phyloP scores from a whole-genome alignment of 2,329 filamentous ascomycete species.

The Nemania diffusa region DNA sequence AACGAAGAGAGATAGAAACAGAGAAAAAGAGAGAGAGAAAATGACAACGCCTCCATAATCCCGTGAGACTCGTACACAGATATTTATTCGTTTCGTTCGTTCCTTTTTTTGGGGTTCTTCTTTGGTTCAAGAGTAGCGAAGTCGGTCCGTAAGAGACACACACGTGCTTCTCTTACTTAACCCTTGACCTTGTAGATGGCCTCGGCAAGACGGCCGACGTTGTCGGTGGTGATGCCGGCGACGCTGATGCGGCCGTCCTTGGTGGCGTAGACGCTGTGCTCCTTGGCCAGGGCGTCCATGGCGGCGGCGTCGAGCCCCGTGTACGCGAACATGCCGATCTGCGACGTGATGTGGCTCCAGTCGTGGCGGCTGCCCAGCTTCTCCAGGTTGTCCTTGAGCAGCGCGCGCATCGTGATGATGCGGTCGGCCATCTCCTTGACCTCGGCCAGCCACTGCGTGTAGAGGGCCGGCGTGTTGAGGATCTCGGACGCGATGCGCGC shows the following conservation, averaged over 20 bases:
- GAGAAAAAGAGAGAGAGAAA: too few relatives aligned
- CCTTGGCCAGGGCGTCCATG: slow-evolving; percentile 90
- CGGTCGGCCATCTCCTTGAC: slow-evolving; percentile 99
- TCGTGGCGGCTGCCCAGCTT: slow-evolving; percentile 94
- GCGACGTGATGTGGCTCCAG: slow-evolving; percentile 98
- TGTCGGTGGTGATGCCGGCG: slow-evolving; percentile 82
- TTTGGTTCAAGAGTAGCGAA: neutral
- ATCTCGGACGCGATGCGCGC: slow-evolving; percentile 94
- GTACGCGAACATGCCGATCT: slow-evolving; percentile 99
- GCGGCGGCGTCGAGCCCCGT: slow-evolving; percentile 90
- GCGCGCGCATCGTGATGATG: slow-evolving; percentile 97
- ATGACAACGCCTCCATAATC: slow-evolving; percentile 17
- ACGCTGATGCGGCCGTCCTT: slow-evolving; percentile 90
- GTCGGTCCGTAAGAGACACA: neutral
- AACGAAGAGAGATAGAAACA: neutral
- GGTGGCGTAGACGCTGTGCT: slow-evolving; percentile 98
- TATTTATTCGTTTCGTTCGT: slow-evolving; percentile 1
- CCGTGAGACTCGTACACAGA: slow-evolving; percentile 30
- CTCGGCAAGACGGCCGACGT: slow-evolving; percentile 83
- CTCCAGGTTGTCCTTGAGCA: slow-evolving; percentile 95
- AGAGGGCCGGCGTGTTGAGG: slow-evolving; percentile 83
- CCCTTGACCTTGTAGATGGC: slow-evolving; percentile 86
- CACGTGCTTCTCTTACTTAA: too few relatives aligned
- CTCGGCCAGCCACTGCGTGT: slow-evolving; percentile 94
- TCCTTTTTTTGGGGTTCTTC: neutral